Evolutionary conservation across 177 flowering plant genomes (phyloP).

Genomic region (Viscum album): DNA sequence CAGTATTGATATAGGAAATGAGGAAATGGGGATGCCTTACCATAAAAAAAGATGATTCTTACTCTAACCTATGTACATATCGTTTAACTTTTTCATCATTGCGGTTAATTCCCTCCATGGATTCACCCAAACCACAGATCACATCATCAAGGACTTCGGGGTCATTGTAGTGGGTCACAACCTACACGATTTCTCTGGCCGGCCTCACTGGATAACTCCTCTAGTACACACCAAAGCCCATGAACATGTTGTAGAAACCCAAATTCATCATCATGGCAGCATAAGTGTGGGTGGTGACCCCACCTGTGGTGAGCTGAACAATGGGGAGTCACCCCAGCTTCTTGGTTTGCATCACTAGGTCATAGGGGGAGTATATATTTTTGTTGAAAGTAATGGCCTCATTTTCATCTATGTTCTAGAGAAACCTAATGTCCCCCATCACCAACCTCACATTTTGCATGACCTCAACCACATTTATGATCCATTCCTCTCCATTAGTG

Average conservation of each 20-base stretch:
- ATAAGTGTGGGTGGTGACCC: constrained; percentile 64
- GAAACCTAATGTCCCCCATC: constrained; percentile 48
- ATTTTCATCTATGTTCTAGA: constrained; percentile 51
- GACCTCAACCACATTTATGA: constrained; percentile 46
- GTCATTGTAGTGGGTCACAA: constrained; percentile 61
- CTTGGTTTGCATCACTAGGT: constrained; percentile 58
- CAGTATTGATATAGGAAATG: no score
- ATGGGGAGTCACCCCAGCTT: constrained; percentile 65
- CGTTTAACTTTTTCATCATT: constrained; percentile 42
- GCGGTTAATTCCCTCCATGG: constrained; percentile 57
- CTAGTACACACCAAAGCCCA: constrained; percentile 58
- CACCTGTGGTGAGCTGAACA: constrained; percentile 66
- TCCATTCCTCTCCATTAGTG: constrained; percentile 60
- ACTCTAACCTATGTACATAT: constrained; percentile 24
- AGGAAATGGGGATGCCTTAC: no score
- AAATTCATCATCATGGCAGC: constrained; percentile 77
- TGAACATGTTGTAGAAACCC: constrained; percentile 62
- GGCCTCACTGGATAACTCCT: constrained; percentile 49
- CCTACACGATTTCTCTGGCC: constrained; percentile 59
- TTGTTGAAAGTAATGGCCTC: constrained; percentile 56
- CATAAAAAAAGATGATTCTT: no score
- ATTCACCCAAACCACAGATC: constrained; percentile 64
- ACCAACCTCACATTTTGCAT: constrained; percentile 51
- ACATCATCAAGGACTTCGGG: constrained; percentile 49
- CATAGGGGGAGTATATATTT: constrained; percentile 49